phyloP scores from a whole-genome alignment of 345 rosid genomes.

The Geranium brycei region DNA sequence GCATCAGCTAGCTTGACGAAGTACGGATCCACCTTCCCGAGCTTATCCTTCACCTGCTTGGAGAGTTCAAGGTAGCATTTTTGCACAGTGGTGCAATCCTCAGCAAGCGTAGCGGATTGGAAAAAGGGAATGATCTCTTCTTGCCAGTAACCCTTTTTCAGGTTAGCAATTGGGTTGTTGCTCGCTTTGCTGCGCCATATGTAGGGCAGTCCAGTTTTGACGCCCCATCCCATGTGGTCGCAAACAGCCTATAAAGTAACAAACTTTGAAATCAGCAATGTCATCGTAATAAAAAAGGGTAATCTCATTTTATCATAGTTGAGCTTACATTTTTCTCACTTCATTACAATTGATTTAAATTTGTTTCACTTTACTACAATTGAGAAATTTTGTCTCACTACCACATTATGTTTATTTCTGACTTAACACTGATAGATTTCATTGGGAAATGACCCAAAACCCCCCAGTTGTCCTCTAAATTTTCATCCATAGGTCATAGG shows the following conservation, averaged over 20 bases:
- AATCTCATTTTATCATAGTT: not conserved
- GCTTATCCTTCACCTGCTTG: conserved; percentile 31
- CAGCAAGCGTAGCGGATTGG: conserved; percentile 28
- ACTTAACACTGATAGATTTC: no score
- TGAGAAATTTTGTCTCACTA: no score
- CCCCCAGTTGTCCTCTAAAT: no score
- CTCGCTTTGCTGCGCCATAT: conserved; percentile 43
- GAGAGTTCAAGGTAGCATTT: conserved; percentile 35
- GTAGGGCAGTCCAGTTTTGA: conserved; percentile 38
- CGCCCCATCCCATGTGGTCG: conserved; percentile 35
- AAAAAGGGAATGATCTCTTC: conserved; percentile 42
- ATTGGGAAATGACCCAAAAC: no score
- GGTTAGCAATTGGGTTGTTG: conserved; percentile 40
- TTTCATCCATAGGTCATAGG: no score
- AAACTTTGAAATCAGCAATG: not conserved
- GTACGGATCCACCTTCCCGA: conserved; percentile 30
- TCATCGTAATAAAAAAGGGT: not conserved
- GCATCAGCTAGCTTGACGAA: conserved; percentile 34
- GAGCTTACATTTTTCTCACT: not conserved
- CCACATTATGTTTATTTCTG: no score
- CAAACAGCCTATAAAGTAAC: conserved; percentile 24
- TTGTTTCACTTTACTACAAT: no score
- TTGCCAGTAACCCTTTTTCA: conserved; percentile 41
- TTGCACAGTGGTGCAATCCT: conserved; percentile 37
- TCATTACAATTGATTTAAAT: no score